phyloP scores from a whole-genome alignment of 441 rosid genomes.

The Adansonia grandidieri region DNA sequence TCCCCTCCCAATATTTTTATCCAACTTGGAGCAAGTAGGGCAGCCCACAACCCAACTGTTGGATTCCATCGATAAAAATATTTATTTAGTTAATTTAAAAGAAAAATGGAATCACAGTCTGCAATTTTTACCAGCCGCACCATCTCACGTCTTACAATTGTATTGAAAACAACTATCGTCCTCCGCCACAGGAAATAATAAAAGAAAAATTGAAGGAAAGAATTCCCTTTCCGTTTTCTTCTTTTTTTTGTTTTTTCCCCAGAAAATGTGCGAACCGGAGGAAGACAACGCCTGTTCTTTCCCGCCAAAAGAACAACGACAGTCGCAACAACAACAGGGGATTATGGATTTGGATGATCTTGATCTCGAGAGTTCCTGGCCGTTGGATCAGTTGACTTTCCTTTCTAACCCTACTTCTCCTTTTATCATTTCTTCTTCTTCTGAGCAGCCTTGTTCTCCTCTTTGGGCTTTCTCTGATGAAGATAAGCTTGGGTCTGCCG shows the following conservation, averaged over 20 bases:
- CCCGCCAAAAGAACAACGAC: slow-evolving; percentile 20
- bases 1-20: slow-evolving; percentile 17
- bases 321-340: slow-evolving; percentile 15
- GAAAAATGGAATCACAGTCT: slow-evolving; percentile 48
- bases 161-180: background rate
- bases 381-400: slow-evolving; percentile 65
- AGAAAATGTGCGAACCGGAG: slow-evolving; percentile 64
- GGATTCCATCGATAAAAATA: slow-evolving; percentile 36
- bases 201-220: slow-evolving; percentile 17
- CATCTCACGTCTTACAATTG: background rate
- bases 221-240: slow-evolving; percentile 24
- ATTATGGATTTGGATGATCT: slow-evolving; percentile 68
- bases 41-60: slow-evolving; percentile 28
- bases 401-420: slow-evolving; percentile 61
- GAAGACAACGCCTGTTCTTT: slow-evolving; percentile 35
- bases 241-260: background rate
- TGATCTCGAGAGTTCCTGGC: slow-evolving; percentile 71
- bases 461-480: slow-evolving; percentile 84
- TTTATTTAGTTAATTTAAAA: background rate
- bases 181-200: background rate
- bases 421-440: slow-evolving; percentile 44
- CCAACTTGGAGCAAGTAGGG: slow-evolving; percentile 30
- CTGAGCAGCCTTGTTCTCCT: slow-evolving; percentile 84
- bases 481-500: slow-evolving; percentile 35
- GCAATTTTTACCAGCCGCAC: slow-evolving; percentile 36